Evolutionary conservation across 345 rosid species (phyloP).

Genomic region (Sapria himalayana): DNA sequence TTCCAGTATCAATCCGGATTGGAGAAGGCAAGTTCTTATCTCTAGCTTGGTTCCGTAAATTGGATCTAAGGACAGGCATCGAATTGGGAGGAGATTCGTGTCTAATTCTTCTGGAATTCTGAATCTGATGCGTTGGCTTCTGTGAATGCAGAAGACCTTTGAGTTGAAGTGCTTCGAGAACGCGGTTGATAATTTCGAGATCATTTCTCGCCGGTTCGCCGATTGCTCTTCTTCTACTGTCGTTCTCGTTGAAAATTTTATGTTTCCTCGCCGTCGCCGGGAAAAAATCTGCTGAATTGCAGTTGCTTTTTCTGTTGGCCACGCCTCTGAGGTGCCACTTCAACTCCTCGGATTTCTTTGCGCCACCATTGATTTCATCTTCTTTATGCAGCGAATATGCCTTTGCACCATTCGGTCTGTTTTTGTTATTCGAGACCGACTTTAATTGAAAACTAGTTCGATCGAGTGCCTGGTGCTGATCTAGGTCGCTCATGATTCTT

Average conservation of each 20-base stretch:
- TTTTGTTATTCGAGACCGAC: slow-evolving; percentile 14
- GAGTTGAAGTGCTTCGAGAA: slow-evolving; percentile 72
- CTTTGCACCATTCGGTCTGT: slow-evolving; percentile 11
- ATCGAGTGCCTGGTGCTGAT: slow-evolving; percentile 35
- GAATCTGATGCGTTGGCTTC: slow-evolving; percentile 11
- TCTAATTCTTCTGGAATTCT: slow-evolving; percentile 11
- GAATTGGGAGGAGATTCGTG: slow-evolving; percentile 19
- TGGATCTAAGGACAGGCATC: slow-evolving; percentile 21
- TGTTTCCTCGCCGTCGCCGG: slow-evolving; percentile 42
- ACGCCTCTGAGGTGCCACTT: slow-evolving; percentile 15
- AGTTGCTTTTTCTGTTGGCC: slow-evolving; percentile 35
- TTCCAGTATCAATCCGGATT: slow-evolving; percentile 20
- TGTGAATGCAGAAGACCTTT: slow-evolving; percentile 75
- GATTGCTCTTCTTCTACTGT: slow-evolving; percentile 50
- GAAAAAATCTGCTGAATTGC: slow-evolving; percentile 63
- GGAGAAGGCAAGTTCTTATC: slow-evolving; percentile 24
- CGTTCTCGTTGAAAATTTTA: slow-evolving; percentile 35
- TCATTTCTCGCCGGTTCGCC: slow-evolving; percentile 58
- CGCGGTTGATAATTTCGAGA: slow-evolving; percentile 70
- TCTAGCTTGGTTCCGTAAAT: slow-evolving; percentile 15
- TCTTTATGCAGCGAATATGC: too few relatives aligned
- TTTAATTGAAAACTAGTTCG: slow-evolving; percentile 23
- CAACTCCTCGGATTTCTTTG: slow-evolving; percentile 12
- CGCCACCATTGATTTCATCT: slow-evolving; percentile 9
- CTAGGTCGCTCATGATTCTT: slow-evolving; percentile 34